phyloP scores from a whole-genome alignment of 768 basidiomycete species.

The Suillus subluteus region DNA sequence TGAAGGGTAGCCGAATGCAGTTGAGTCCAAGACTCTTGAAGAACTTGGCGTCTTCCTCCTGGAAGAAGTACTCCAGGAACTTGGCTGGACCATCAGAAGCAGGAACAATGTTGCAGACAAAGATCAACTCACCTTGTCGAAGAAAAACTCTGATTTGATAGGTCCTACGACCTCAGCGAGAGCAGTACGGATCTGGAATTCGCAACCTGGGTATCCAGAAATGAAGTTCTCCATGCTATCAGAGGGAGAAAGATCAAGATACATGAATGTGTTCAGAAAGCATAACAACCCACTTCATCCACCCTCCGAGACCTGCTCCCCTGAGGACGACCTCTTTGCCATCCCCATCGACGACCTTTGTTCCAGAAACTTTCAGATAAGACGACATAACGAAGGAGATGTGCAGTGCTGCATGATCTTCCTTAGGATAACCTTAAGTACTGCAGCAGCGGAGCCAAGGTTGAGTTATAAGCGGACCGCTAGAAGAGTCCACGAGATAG shows the following conservation, averaged over 20 bases:
- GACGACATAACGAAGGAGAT: constrained; percentile 32
- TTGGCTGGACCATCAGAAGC: constrained; percentile 27
- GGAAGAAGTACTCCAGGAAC: constrained; percentile 87
- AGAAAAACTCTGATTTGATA: constrained; percentile 76
- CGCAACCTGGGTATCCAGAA: constrained; percentile 80
- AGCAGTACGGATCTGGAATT: constrained; percentile 74
- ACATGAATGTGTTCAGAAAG: constrained; percentile 1
- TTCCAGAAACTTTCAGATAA: constrained; percentile 59
- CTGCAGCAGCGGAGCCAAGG: constrained; percentile 10
- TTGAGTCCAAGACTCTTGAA: constrained; percentile 81
- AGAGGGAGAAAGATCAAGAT: constrained; percentile 12
- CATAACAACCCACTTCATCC: constrained; percentile 73
- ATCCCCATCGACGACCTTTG: constrained; percentile 59
- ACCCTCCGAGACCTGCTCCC: constrained; percentile 81
- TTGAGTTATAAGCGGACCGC: constrained; percentile 5
- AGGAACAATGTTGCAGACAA: background rate
- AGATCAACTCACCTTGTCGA: constrained; percentile 66
- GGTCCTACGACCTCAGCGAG: constrained; percentile 67
- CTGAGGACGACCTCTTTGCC: constrained; percentile 62
- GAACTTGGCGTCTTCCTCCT: constrained; percentile 72
- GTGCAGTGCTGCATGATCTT: background rate
- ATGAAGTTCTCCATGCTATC: constrained; percentile 79
- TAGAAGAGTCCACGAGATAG: constrained; percentile 8
- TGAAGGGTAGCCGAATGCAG: constrained; percentile 76
- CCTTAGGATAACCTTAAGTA: background rate